Conservation (phyloP, 225 moss, liverwort and hornwort species). For the Climacium dendroides region DNA sequence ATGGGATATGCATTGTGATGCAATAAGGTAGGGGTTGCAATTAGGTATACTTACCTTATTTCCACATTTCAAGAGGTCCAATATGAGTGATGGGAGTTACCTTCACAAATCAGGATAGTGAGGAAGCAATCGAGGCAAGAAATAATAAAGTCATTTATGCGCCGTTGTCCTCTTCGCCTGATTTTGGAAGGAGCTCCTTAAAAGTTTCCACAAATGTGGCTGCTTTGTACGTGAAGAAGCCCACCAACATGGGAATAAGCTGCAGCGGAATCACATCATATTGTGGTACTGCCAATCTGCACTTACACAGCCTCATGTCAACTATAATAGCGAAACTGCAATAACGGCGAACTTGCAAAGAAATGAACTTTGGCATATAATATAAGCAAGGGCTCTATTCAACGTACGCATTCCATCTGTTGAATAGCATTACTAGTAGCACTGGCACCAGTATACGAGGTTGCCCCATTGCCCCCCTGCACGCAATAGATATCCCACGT, state of each 20-base stretch:
- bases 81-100: neutral
- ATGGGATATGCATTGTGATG: too few species aligned
- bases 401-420: constrained; percentile 88
- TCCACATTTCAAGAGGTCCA: neutral
- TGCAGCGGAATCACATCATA: constrained; percentile 52
- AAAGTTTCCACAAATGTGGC: constrained; percentile 81
- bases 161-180: neutral
- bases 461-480: constrained; percentile 75
- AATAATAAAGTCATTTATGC: neutral
- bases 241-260: constrained; percentile 87
- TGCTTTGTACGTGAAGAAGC: constrained; percentile 95
- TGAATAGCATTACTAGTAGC: constrained; percentile 80
- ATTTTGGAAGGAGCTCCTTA: constrained; percentile 66
- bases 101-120: neutral
- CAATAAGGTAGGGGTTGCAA: too few species aligned
- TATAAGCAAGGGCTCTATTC: neutral
- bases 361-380: neutral
- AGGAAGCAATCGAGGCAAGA: neutral
- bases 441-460: constrained; percentile 84
- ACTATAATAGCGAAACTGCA: neutral
- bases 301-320: neutral
- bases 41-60: neutral
- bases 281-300: constrained; percentile 74
- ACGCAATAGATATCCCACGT: neutral
- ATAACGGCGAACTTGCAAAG: neutral